These are phyloP conservation scores for Fragaria iinumae DNA, from an alignment of 306 rosid species.

Conservation along the genomic window DNA sequence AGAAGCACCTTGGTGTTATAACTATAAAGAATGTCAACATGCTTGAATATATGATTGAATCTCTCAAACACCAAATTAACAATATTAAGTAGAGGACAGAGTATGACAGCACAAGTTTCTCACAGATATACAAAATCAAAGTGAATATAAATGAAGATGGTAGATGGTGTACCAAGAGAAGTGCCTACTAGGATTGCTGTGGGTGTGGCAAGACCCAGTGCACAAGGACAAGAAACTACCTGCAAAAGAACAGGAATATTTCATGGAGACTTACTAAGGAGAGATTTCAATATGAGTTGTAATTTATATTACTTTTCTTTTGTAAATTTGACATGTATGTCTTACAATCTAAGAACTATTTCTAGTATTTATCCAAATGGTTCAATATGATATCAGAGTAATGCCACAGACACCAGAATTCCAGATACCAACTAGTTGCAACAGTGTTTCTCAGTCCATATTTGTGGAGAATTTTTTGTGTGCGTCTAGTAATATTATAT, in stretches of 20 bases:
- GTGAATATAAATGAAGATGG: slow-evolving; percentile 20
- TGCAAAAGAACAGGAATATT: slow-evolving; percentile 28
- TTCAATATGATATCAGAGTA: background rate
- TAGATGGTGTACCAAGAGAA: slow-evolving; percentile 63
- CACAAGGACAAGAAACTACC: slow-evolving; percentile 99
- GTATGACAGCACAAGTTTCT: background rate
- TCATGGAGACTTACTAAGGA: background rate
- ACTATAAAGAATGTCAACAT: background rate
- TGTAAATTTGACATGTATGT: background rate
- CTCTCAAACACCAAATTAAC: slow-evolving; percentile 5
- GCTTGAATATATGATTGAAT: slow-evolving; percentile 5
- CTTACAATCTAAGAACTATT: background rate
- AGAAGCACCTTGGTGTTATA: slow-evolving; percentile 3
- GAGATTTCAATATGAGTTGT: background rate
- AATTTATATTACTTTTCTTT: background rate
- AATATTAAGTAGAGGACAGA: background rate
- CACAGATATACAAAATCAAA: background rate
- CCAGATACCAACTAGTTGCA: no score
- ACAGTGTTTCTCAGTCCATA: no score
- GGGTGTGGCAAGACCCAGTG: slow-evolving; percentile 97
- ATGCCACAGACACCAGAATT: no score
- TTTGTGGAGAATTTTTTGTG: no score
- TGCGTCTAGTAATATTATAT: no score
- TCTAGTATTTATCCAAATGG: background rate
- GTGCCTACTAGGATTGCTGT: slow-evolving; percentile 98